Evolutionary conservation across 768 basidiomycete species (phyloP), one percentile per base, ranked within the genome.

Genomic region (Russula olivacea): DNA sequence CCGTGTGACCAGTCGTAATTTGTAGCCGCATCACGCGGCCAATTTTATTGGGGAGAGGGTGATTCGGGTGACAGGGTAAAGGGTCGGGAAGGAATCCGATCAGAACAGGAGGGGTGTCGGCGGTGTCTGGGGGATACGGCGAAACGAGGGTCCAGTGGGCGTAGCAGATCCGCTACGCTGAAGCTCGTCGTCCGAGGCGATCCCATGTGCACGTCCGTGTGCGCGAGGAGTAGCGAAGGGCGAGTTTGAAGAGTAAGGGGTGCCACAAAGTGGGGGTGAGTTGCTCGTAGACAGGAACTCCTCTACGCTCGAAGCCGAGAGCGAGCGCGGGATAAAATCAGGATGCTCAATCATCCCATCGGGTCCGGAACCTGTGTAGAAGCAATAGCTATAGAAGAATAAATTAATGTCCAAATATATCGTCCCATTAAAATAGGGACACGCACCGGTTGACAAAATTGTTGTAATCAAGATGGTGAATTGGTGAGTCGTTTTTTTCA

Each of bases 381-480:
- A 91, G 76, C 89, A 91, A 73, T 87, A 91, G 68, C 89, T 91
- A 58, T 14, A 25, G 55, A 34, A 19, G 59, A 47, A 66, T 23
- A 6, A 47, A 54, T 74, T 48, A 70, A 23, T 32, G 2, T 2
- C 43, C 34, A 28, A 32, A 48, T 57, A 51, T 40, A 19, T 17
- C 28, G 21, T 9, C n/a, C 36, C 59, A 49, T 56, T 40, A 54
- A 54, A 49, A 56, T 54, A 48, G 53, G 36, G 15, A 34, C 17
- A 78, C 83, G 51, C 68, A 88, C 88, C 78, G 83, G 73, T 83
- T 82, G 61, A 91, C 71, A 63, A 91, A 83, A 62, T 82, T 79
- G 63, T 76, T 78, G 70, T 89, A 89, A 65, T 78, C 51, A 45
- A 67, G 25, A 23, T 53, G 57, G 23, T 61, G 60, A 8, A 62